Evolutionary conservation across 108 stramenopile species (phyloP).

Genomic region (Nitzschia inconspicua): DNA sequence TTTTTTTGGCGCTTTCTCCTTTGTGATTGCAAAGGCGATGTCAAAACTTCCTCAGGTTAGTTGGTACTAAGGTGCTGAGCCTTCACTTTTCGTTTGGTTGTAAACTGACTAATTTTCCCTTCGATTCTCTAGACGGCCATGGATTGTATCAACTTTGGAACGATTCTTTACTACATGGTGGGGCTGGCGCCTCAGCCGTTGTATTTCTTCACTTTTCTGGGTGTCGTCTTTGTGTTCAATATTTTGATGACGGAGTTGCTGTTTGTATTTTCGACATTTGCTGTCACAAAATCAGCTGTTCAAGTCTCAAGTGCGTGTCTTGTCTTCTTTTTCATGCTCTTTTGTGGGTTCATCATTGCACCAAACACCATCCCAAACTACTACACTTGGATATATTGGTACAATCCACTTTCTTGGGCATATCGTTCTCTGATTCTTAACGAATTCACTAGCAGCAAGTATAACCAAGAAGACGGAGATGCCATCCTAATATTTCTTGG

Average conservation of each 20-base stretch:
- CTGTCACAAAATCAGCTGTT: conserved; percentile 22
- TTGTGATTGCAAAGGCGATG: conserved; percentile 54
- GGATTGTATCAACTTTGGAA: conserved; percentile 68
- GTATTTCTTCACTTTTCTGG: conserved; percentile 42
- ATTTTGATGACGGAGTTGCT: conserved; percentile 47
- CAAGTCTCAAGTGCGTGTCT: conserved; percentile 46
- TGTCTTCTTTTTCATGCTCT: conserved; percentile 54
- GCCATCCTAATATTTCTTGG: conserved; percentile 42
- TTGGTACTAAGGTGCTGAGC: neutral
- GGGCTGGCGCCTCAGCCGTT: conserved; percentile 40
- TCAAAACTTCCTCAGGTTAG: conserved; percentile 53
- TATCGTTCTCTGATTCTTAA: conserved; percentile 55
- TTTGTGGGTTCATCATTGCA: conserved; percentile 66
- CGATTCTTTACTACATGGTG: conserved; percentile 66
- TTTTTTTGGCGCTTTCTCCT: conserved; percentile 73
- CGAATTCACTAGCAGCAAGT: conserved; percentile 37
- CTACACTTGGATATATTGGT: conserved; percentile 57
- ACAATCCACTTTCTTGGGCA: conserved; percentile 69
- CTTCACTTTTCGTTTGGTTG: neutral
- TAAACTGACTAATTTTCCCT: neutral
- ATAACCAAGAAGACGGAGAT: conserved; percentile 35
- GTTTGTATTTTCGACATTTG: conserved; percentile 43
- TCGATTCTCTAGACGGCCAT: conserved; percentile 19
- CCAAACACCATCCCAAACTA: conserved; percentile 56
- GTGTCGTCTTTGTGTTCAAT: conserved; percentile 37